Evolutionary conservation across 2,329 filamentous ascomycete species (phyloP), one percentile per base, ranked within the genome.

Genomic region (Aureobasidium sp.): DNA sequence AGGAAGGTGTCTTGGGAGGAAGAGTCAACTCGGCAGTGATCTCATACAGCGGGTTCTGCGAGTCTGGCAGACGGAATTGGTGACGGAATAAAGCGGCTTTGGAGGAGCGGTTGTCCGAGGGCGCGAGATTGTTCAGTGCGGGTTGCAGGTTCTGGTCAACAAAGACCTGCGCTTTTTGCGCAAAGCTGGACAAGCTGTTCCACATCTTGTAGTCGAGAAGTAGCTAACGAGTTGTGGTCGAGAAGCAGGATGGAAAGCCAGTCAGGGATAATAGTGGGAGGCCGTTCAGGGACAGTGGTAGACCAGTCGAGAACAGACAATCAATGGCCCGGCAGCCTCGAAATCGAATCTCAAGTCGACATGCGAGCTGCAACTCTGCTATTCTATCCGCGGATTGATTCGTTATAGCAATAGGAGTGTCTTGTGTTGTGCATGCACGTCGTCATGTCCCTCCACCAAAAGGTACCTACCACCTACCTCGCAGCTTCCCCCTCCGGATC

Each of bases 11-110:
- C 87, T 90, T 67, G 89, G 88, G 68, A 88, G 90, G 64, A 67
- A 99, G 93, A 65, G 94, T 97, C 67, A 99, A 89, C 84, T 99
- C 96, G 75, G 96, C 95, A 68, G 93, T 94, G 81, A 99, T 98
- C 84, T 99, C 96, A 82, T 97, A 94, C 66, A 98, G 87, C 65
- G 96, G 96, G 69, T 93, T 95, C 81, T 99, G 95, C 45, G 93
- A 92, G 75, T 94, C 90, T 53, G 96, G 96, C 40, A 99, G 91
- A 71, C 96, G 93, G 84, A 99, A 99, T 81, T 99, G 96, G 79
- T 92, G 91, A 82, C 96, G 94, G 83, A 98, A 99, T 67, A 98
- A 89, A 60, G 92, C 91, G 65, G 94, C 90, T 83, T 98, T 98
- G 76, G 95, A 95, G 58, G 95, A 94, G 77, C 93, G 92, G 69